Evolutionary conservation across 148 eudicot genomes (phyloP).

Genomic region (Cornus florida): DNA sequence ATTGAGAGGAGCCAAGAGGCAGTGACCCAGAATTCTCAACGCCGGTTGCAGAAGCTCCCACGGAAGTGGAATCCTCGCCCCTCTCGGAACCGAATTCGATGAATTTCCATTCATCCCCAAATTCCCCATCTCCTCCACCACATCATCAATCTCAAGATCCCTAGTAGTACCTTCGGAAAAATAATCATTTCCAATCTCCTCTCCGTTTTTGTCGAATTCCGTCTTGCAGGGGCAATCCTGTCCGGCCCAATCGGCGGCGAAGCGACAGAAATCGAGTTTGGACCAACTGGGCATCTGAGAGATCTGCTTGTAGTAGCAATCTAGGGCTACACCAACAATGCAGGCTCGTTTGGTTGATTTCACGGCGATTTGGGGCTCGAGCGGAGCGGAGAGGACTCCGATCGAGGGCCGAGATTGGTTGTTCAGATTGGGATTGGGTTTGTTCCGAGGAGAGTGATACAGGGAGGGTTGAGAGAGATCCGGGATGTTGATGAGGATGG

Average conservation of each 20-base stretch:
- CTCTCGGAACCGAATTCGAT: constrained; percentile 11
- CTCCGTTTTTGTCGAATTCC: constrained; percentile 27
- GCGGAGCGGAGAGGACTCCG: constrained; percentile 61
- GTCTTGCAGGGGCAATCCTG: constrained; percentile 65
- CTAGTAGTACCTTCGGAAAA: constrained; percentile 12
- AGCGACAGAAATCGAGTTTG: constrained; percentile 69
- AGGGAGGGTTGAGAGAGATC: constrained; percentile 80
- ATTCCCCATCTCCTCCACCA: constrained; percentile 19
- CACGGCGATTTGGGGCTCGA: constrained; percentile 80
- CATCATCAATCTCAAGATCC: constrained; percentile 18
- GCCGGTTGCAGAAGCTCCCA: constrained; percentile 91
- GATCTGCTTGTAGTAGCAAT: constrained; percentile 68
- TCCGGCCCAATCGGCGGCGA: constrained; percentile 77
- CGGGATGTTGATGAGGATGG: constrained; percentile 57
- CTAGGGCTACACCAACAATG: constrained; percentile 74
- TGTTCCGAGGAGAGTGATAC: constrained; percentile 51
- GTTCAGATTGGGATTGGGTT: constrained; percentile 21
- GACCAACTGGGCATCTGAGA: constrained; percentile 90
- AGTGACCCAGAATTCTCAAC: constrained; percentile 82
- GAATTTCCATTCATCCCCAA: constrained; percentile 18
- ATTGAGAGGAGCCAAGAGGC: constrained; percentile 73
- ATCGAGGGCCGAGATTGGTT: constrained; percentile 18
- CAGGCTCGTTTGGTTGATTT: constrained; percentile 81
- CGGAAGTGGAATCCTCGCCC: constrained; percentile 65
- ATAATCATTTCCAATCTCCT: constrained; percentile 2